A percentile compares a stretch with the other conserved stretches of the same genome.
phyloP scores from a whole-genome alignment of 2,329 filamentous ascomycete species.

The Nemania abortiva region DNA sequence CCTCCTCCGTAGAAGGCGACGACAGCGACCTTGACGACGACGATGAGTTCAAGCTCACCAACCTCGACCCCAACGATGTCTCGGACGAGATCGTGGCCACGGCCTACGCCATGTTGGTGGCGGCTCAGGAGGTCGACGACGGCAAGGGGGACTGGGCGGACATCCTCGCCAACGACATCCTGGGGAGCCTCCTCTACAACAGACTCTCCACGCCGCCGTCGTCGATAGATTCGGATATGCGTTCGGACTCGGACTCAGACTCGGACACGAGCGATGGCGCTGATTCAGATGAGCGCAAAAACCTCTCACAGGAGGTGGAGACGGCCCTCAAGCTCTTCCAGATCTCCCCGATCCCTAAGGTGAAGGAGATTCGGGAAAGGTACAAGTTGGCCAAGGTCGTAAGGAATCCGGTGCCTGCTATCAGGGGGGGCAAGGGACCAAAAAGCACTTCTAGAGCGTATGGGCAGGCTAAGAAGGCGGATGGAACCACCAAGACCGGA shows the following conservation, averaged over 20 bases:
- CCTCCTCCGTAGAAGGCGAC: background rate
- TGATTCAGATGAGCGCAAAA: background rate
- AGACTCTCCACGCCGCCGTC: background rate
- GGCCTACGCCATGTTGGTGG: conserved; percentile 21
- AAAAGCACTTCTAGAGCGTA: too few species aligned
- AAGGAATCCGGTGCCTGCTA: too few species aligned
- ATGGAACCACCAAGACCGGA: background rate
- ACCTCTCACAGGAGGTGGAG: background rate
- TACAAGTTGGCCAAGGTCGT: background rate
- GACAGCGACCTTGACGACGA: conserved; percentile 16
- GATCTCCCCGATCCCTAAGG: background rate
- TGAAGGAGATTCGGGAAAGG: background rate
- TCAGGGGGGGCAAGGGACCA: too few species aligned
- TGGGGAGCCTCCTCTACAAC: background rate
- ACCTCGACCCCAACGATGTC: conserved; percentile 25
- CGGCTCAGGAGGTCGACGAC: background rate
- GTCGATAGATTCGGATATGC: background rate
- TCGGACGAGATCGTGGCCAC: conserved; percentile 24
- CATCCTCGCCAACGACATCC: conserved; percentile 10
- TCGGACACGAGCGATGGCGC: background rate
- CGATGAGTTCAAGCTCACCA: conserved; percentile 10
- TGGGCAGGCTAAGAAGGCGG: too few species aligned
- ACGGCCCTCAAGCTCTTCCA: background rate
- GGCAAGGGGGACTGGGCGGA: conserved; percentile 16
- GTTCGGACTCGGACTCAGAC: background rate